Evolutionary conservation across 2,329 filamentous ascomycete genomes (phyloP), one percentile per base, ranked within the genome.

Genomic region (Trichoderma atrobrunneum): DNA sequence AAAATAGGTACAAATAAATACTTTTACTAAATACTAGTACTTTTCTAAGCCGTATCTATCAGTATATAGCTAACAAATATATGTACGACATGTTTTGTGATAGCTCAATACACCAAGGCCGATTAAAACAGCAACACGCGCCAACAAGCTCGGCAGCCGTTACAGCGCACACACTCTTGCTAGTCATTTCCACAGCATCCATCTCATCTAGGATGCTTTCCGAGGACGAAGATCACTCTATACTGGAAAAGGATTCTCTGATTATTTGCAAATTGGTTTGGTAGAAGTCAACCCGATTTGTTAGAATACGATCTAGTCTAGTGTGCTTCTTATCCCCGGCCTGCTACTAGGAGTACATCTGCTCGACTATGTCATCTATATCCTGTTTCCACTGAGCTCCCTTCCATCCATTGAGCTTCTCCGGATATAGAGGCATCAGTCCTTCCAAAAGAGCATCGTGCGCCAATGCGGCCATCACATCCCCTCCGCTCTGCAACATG

Each of bases 341-440:
- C 16, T 39, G 0, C 7, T 39, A 8, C 7, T 8, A 2, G 5
- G 36, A 8, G 14, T 68, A 68, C 26, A 59, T 36, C 30, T 30
- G 3, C 36, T 28, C 30, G 0, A 68, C 65, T 18, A 16, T 60
- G 7, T 68, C 21, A 43, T 68, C 65, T 39, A 68, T 21, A 21
- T 26, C 11, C 7, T 60, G 32, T n/a, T 68, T 68, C 65, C 65
- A 68, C 8, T 36, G 32, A 5, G 43, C 14, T 28, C 21, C 51
- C 21, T 48, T 68, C 65, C 65, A 68, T 36, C 65, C 65, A 21
- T 68, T 68, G 6, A 68, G 51, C 32, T n/a, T 60, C 3, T 68
- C 3, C 4, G 65, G 56, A 24, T 68, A 68, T 30, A 59, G 7
- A 11, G 65, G 65, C 56, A 68, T 68, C 2, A 18, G 12, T 12